phyloP scores from a whole-genome alignment of 306 rosid species.

The Pachyrhizus erosus region DNA sequence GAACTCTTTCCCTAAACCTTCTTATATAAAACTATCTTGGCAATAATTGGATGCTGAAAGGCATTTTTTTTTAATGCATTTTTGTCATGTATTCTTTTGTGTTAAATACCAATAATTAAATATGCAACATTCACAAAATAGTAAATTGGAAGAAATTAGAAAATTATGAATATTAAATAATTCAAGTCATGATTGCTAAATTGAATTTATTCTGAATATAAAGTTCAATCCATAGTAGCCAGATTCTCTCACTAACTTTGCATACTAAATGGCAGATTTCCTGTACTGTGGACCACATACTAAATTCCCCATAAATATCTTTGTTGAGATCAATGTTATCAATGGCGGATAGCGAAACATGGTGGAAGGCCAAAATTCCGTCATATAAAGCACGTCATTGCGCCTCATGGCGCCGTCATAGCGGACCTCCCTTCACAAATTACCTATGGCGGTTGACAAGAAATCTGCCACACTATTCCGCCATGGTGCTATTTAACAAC shows the following conservation, averaged over 20 bases:
- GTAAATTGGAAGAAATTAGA: background rate
- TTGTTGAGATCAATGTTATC: no score
- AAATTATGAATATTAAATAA: background rate
- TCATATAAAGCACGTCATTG: no score
- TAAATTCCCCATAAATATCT: background rate
- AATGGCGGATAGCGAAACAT: no score
- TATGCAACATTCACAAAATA: background rate
- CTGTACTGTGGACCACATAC: background rate
- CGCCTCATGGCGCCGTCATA: no score
- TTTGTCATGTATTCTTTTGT: background rate
- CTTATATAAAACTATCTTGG: slow-evolving; percentile 19
- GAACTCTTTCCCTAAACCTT: slow-evolving; percentile 13
- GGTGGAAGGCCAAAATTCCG: no score
- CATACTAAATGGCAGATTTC: background rate
- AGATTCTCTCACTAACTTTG: background rate
- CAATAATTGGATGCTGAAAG: background rate
- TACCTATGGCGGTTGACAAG: no score
- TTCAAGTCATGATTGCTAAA: background rate
- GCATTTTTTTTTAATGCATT: background rate
- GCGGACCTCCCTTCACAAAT: no score
- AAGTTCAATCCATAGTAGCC: background rate
- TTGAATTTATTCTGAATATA: background rate
- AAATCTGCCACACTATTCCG: no score
- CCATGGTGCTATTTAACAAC: no score
- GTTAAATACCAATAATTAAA: background rate